Base-by-base conservation (phyloP, 306 rosid species). In the Cicer chorassanicum region DNA sequence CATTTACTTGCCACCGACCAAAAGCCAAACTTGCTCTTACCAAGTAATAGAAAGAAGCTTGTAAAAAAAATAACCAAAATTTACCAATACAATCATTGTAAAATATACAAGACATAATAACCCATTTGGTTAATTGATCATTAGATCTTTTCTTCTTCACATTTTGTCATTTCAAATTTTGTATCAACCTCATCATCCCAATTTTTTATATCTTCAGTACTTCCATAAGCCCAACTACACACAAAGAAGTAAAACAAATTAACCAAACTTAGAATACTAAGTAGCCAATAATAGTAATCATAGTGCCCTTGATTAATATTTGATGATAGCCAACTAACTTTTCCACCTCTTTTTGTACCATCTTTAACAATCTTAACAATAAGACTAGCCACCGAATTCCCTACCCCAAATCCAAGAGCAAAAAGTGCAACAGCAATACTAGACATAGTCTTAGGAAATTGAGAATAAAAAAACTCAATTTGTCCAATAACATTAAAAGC, bases 401-500 rank as follows among this genome's bases (percentile, higher is more conserved):
- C 97, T 7, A 77, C 16, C 18, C 87, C 90, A 69, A 85, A 34
- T 19, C 97, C 87, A 41, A 91, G 57, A 5, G 82, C 0, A 2
- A 80, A 75, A 50, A 93, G 82, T 7, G 91, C 48, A 81, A 91
- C 46, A 14, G 88, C 96, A 62, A 93, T 84, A 78, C 97, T 91
- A 0, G 92, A 74, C 96, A 91, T 88, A 71, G 79, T 85, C 53
- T 77, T 87, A 8, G 98, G 98, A 61, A 91, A 77, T 61, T 89
- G 88, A 18, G 93, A 83, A 80, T 91, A 93, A 77, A 62, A 93
- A 54, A 91, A 93, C 72, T 93, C 94, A 15, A 88, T 80, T 62
- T 89, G 93, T 60, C 90, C 97, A 39, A 91, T 89, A 0, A 70
- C 70, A 45, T 89, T 88, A 7, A 91, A 82, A 1, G 83, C 97